Base-by-base conservation (phyloP, 108 stramenopile species). In the Mayamaea pseudoterrestris region DNA sequence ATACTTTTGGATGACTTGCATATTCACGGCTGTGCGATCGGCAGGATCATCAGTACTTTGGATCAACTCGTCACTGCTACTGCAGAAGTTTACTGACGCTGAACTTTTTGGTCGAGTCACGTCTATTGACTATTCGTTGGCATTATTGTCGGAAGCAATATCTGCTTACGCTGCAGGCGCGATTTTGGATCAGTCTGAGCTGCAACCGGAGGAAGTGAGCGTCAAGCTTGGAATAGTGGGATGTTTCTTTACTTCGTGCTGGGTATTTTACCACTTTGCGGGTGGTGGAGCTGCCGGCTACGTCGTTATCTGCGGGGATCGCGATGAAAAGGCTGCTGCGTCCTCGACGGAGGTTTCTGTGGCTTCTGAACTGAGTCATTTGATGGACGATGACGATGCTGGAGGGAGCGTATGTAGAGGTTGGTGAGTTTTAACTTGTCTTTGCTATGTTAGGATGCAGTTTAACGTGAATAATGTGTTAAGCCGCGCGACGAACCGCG, bases 121-220 rank as follows among this genome's bases (percentile, higher is more conserved):
- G 56, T 49, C 76, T 12, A 44, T 74, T 0, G 83, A 85, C 37
- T 78, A 56, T 44, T 76, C 76, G 13, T 22, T 78, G 32, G 83
- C 79, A 30, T 55, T 72, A 27, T 31, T 73, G 1, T 51, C 44
- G 5, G 83, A 85, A 67, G 52, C 71, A 16, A 35, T 60, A 1
- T 61, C 76, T 3, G 79, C 78, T 20, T 49, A 69, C 29, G 20
- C 42, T 4, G 56, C 53, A 35, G 83, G 83, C 5, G 17, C 61
- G 2, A 39, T 80, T 8, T 63, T 70, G 60, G 83, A 84, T 44
- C 28, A 66, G 5, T 12, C 13, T 20, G 47, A 41, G 23, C 47
- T 62, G 48, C 42, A 58, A 21, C 41, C 65, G 0, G 48, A 58
- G 18, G 21, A 62, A 29, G 65, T 77, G 11, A 62, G 63, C 18